Conservation (phyloP, 1,139 yeast genomes). For the Magnusiomyces tetraspermus region DNA sequence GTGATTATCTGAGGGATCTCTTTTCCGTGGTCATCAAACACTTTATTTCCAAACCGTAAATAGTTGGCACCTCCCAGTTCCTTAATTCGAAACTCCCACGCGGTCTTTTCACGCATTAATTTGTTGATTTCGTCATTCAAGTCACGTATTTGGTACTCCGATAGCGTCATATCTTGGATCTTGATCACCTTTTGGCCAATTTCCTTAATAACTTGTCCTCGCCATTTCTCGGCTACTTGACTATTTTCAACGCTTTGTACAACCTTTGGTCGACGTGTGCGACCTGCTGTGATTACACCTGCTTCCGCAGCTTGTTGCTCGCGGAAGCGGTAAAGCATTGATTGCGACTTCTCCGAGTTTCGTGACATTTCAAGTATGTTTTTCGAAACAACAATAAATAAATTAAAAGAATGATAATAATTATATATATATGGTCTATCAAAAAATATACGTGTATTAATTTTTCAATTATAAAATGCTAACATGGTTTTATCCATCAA, state of each 20-base stretch:
- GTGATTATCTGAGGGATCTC: conserved; percentile 21
- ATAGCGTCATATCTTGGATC: conserved; percentile 53
- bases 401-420: no score
- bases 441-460: no score
- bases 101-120: conserved; percentile 53
- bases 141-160: conserved; percentile 58
- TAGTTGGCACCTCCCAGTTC: conserved; percentile 66
- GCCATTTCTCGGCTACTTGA: conserved; percentile 69
- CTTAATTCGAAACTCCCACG: conserved; percentile 72
- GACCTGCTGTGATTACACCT: conserved; percentile 47
- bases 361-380: conserved; percentile 70
- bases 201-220: conserved; percentile 56
- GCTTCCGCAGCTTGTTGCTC: conserved; percentile 50
- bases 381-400: no score
- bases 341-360: conserved; percentile 66
- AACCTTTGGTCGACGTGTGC: conserved; percentile 45
- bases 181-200: conserved; percentile 51
- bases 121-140: conserved; percentile 68
- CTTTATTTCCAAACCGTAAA: conserved; percentile 24
- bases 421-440: no score
- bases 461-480: no score
- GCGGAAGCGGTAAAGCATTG: conserved; percentile 57
- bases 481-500: no score
- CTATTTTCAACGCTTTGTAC: conserved; percentile 47
- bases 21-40: conserved; percentile 25